Evolutionary conservation across 495 filamentous ascomycete genomes (phyloP), one percentile per base, ranked within the genome.

Genomic region (Aspergillus affinis): DNA sequence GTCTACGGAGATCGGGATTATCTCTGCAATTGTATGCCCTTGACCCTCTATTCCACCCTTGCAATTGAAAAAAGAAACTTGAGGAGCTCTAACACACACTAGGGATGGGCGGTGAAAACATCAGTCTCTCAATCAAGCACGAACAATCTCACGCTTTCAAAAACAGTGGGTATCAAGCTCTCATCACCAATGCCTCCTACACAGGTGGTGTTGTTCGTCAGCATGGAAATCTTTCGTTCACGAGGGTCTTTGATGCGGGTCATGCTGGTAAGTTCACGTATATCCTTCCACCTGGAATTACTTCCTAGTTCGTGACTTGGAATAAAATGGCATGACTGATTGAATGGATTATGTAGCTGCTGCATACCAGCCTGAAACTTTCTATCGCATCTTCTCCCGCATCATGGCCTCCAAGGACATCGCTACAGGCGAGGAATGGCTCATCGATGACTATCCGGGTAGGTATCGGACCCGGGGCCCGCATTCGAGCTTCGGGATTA

Each of bases 61-160:
- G n/a, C 2, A 50, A 50, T 9, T 26, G 13, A 41, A 15, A 13
- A 8, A 41, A 15, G 13, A 50, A 26, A 5, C 2, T 2, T 26
- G 23, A 26, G 19, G 2, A 4, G 48, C 2, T 27, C 20, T 20
- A 4, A 41, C 36, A 17, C 5, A 10, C 2, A 41, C 5, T 20
- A 50, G 48, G 48, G 48, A 50, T 50, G 48, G 48, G 48, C 4
- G 48, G 48, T 4, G 48, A 50, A 23, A 50, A 26, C 48, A 26
- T 50, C 48, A 50, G 48, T 19, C 26, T 50, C 12, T 50, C 48
- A 21, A 50, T 50, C 5, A 50, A 50, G 9, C 48, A 50, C 17
- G 17, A 50, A 4, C 48, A 50, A 19, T 50, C 48, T 15, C 12
- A 9, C n/a, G 19, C 48, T 0, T 50, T 50, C 19, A 2, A 8